Evolutionary conservation across 2,329 filamentous ascomycete species (phyloP), one percentile per base, ranked within the genome.

Genomic region (Pyrenophora tritici-repentis): DNA sequence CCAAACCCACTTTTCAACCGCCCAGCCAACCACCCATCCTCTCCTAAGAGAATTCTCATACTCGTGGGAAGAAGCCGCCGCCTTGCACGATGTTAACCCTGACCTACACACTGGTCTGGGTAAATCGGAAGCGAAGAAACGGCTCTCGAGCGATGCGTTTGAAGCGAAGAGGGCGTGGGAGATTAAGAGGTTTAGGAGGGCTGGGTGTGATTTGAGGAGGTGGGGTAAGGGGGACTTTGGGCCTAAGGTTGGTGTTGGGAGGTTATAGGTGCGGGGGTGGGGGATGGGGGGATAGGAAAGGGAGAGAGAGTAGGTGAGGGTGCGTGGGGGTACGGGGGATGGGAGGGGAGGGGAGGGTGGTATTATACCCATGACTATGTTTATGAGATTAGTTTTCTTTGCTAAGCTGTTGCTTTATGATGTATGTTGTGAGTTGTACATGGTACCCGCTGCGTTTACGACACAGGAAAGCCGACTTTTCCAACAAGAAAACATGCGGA

Each of bases 221-320:
- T 75, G 68, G 36, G 75, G 75, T 50, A 56, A 67, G 2, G 73
- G 72, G 0, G 66, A 68, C 22, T 75, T 71, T 60, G 72, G 73
- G 3, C 61, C 72, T 6, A 68, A 67, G 49, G 65, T 43, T n/a
- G 72, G 73, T 0, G 51, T 74, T n/a, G 61, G 59, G 1, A 50
- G 73, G 18, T 45, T 74, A 2, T 75, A 56, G 53, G 6, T 7
- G 8, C 8, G 22, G 8, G 3, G 2, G 22, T 7, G 6, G 22
- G 22, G 6, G 22, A 24, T 7, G 8, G 22, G 22, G 6, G 22
- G 1, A 24, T 7, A 24, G 22, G 18, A 8, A 24, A 0, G 26
- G n/a, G 9, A 6, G 20, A 20, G 18, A 3, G 18, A 20, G 18
- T 31, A 26, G 20, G 3, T 39, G 20, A 3, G 9, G 18, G 5